Conservation (phyloP, 306 rosid species). For the Prinsepia uniflora region DNA sequence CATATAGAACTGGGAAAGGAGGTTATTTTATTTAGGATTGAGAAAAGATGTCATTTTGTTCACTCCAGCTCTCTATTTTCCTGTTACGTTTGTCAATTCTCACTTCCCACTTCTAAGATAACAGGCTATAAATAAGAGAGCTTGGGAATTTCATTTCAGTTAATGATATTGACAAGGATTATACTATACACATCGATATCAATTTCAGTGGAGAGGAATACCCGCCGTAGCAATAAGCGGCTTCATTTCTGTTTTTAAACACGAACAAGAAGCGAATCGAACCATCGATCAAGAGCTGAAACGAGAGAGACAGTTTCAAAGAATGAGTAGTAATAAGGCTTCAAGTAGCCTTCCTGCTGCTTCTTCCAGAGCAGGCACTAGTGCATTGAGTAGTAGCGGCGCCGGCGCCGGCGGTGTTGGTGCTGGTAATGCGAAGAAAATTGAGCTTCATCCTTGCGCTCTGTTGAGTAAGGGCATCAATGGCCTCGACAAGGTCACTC, state of each 20-base stretch:
- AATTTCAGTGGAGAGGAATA: no score
- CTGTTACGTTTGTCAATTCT: no score
- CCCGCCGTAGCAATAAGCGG: no score
- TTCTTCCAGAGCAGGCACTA: background rate
- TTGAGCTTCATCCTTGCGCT: constrained; percentile 18
- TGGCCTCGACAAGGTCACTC: constrained; percentile 50
- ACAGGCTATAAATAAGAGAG: no score
- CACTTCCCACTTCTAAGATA: no score
- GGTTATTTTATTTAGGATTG: no score
- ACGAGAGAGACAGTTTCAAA: background rate
- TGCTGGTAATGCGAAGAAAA: background rate
- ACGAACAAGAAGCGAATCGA: background rate
- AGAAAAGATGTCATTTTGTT: no score
- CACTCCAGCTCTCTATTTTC: no score
- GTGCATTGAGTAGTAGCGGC: background rate
- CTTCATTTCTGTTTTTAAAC: background rate
- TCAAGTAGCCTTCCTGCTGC: constrained; percentile 18
- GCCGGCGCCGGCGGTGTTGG: background rate
- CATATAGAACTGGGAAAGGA: no score
- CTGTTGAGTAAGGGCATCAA: constrained; percentile 57
- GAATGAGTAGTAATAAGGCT: constrained; percentile 44
- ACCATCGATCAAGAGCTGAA: background rate
- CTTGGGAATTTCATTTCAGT: no score
- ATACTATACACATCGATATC: no score
- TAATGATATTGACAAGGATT: no score